A percentile compares a stretch with the other conserved stretches of the same genome.
These are phyloP conservation scores for Amanita pallidorosea DNA, from an alignment of 768 basidiomycete species.

Conservation along the genomic window DNA sequence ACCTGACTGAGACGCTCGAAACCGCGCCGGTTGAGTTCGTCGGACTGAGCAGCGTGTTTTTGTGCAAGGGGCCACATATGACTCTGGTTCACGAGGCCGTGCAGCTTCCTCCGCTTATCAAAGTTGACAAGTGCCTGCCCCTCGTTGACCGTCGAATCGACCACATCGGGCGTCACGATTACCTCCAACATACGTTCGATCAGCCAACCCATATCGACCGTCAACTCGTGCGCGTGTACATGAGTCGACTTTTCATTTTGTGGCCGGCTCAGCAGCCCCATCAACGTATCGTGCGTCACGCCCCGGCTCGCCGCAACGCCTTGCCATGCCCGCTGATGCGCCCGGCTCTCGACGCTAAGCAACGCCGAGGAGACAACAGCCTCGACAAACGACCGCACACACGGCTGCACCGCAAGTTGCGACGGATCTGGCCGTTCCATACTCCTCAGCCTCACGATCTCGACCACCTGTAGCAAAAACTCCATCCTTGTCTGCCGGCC, in stretches of 20 bases:
- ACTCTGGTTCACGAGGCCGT: conserved; percentile 49
- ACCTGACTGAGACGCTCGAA: conserved; percentile 70
- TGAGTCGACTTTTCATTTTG: conserved; percentile 26
- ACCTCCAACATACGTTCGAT: conserved; percentile 75
- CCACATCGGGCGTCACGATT: conserved; percentile 60
- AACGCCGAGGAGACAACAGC: conserved; percentile 66
- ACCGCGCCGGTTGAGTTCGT: conserved; percentile 52
- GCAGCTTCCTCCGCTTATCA: conserved; percentile 75
- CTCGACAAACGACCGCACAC: conserved; percentile 74
- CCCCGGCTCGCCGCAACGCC: conserved; percentile 56
- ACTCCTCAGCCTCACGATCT: conserved; percentile 58
- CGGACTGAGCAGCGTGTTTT: conserved; percentile 30
- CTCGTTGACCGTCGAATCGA: conserved; percentile 44
- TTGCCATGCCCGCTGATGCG: conserved; percentile 72
- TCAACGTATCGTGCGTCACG: conserved; percentile 49
- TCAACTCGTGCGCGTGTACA: conserved; percentile 32
- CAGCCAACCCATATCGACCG: conserved; percentile 75
- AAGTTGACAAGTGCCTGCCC: conserved; percentile 61
- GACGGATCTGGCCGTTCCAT: conserved; percentile 26
- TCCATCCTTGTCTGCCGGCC: conserved; percentile 67
- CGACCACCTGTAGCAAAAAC: conserved; percentile 56
- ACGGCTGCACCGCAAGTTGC: conserved; percentile 44
- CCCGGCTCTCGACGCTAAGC: conserved; percentile 69
- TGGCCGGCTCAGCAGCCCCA: conserved; percentile 43
- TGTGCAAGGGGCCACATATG: conserved; percentile 32